Base-by-base conservation (phyloP, 768 basidiomycete species). In the Pilatotrama ljubarskyi region DNA sequence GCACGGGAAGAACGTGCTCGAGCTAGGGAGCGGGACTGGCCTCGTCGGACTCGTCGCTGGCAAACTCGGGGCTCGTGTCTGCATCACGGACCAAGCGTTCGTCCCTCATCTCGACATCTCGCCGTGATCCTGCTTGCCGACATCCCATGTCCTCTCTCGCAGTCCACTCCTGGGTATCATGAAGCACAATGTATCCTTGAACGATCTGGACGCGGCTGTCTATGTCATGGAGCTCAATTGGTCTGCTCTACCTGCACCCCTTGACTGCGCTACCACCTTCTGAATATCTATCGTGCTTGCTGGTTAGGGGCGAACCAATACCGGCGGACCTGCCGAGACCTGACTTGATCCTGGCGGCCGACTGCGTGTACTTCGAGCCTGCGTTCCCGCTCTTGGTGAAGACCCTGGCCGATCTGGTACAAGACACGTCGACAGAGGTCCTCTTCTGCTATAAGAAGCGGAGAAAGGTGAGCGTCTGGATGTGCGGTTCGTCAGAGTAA, bases 291-390 rank as follows among this genome's bases (percentile, higher is more conserved):
- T 32, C 10, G 29, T 61, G 58, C 46, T 60, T 38, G 26, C 38
- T 53, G 52, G 43, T 24, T 58, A 93, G 91, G 94, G 94, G 91
- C 24, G 77, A 79, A 17, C 73, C 80, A 0, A 66, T 86, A 35
- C 84, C 88, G 9, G 26, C 65, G 9, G 62, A 65, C 41, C 76
- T 75, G 68, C 72, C 68, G 3, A 62, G 40, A 29, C 82, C 86
- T 6, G 85, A 91, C 68, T 52, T 96, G 24, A 81, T 98, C 58
- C 82, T 98, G 5, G 93, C 91, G 1, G 95, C 95, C 0, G 95
- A 98, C 69, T 98, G 95, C 66, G 94, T 98, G 9, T 98, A 98
- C 76, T 94, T 93, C 64, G 95, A 97, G 73, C 92, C 93, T 13
- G 86, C 92, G 0, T 98, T 97, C 68, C 89, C 93, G 8, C 81